These are phyloP conservation scores for Benincasa hispida DNA, from an alignment of 306 rosid genomes.

Conservation along the genomic window DNA sequence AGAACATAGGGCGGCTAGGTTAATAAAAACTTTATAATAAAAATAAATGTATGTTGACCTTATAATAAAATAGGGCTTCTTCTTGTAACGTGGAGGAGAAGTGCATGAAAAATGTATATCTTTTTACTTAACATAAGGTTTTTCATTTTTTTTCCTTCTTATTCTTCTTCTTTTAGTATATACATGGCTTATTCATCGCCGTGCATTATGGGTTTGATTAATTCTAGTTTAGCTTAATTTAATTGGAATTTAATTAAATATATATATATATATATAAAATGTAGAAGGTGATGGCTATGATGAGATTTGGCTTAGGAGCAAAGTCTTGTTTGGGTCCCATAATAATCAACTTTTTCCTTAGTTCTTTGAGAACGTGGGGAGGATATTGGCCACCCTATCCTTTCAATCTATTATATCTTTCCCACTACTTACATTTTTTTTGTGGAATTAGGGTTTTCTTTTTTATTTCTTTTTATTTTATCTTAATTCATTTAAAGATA, in stretches of 20 bases:
- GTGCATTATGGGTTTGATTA: conserved; percentile 43
- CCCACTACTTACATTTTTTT: background rate
- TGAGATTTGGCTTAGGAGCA: conserved; percentile 65
- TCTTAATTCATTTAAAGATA: too few species aligned
- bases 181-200: conserved; percentile 49
- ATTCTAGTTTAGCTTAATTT: background rate
- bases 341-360: conserved; percentile 45
- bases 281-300: conserved; percentile 25
- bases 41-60: conserved; percentile 26
- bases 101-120: conserved; percentile 35
- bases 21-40: conserved; percentile 15
- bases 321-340: conserved; percentile 65
- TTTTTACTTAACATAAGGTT: background rate
- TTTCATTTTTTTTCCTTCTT: background rate
- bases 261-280: conserved; percentile 28
- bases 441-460: background rate
- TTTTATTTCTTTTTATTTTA: too few species aligned
- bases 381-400: conserved; percentile 7
- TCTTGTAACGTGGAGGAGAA: conserved; percentile 65
- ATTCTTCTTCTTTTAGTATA: background rate
- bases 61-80: conserved; percentile 23
- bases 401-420: background rate
- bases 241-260: background rate
- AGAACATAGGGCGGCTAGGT: background rate
- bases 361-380: conserved; percentile 34